Base-by-base conservation (phyloP, 805 yeast species). In the Lachancea quebecensis region DNA sequence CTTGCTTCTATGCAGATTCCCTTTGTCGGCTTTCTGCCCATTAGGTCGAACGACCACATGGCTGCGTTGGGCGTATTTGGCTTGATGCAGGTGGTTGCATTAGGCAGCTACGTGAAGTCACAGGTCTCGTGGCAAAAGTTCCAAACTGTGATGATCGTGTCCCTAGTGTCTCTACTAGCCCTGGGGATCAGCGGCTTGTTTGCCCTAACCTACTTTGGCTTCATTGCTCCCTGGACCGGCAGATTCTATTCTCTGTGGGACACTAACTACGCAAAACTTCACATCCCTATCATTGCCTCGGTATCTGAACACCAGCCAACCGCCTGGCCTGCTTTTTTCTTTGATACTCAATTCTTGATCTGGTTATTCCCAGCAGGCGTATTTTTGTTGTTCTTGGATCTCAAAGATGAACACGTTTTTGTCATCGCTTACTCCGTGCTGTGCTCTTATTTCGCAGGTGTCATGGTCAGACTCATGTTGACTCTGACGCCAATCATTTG, bases 241-340 rank as follows among this genome's bases (percentile, higher is more conserved):
- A 84, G 99, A 69, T 95, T 93, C 73, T 93, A 93, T 70, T 90
- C 98, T 2, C 71, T 95, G 55, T 93, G 99, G 99, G 99, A 93
- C 65, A 93, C 99, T 4, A 84, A 78, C 65, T 93, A 95, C 61
- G 99, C 99, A 51, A 91, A 90, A 72, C 85, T 93, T 54, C 99
- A 93, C 64, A 93, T 93, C 58, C 99, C 99, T 38, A 93, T 93
- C 62, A 93, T 93, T 68, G 99, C 99, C 1, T 90, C 97, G 2
- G 99, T 93, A 33, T 87, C 96, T 11, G 99, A 93, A 71, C 99
- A 93, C 73, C 99, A 93, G 74, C 99, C 99, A 48, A 91, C 98
- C n/a, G 96, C 99, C 3, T 93, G 99, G 99, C 95, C 98, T 10
- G 81, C 97, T 10, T 95, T 93, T 66, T 93, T 88, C 77, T 87